These are phyloP conservation scores for Cryphonectria carpinicola DNA, from an alignment of 2,329 filamentous ascomycete genomes.

Conservation along the genomic window DNA sequence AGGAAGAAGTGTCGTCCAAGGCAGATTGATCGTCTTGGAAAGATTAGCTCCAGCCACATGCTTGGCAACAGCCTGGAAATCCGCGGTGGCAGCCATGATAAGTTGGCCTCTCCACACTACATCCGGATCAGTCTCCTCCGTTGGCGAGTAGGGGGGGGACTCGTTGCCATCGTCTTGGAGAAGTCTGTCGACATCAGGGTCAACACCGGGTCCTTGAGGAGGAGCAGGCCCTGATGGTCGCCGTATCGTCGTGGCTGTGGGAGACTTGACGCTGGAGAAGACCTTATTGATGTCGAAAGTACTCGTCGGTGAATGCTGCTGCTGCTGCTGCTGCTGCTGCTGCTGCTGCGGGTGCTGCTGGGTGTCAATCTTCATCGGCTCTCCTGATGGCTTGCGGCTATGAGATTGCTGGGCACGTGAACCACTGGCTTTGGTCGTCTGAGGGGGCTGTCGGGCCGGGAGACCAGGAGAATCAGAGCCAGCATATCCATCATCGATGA, in stretches of 20 bases:
- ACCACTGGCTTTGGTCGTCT: conserved; percentile 20
- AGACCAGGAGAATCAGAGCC: conserved; percentile 43
- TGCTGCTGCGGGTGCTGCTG: conserved; percentile 45
- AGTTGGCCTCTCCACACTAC: conserved; percentile 79
- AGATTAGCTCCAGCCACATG: conserved; percentile 86
- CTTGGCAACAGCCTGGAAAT: conserved; percentile 77
- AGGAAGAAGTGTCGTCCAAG: conserved; percentile 78
- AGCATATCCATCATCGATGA: conserved; percentile 65
- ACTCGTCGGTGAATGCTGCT: conserved; percentile 56
- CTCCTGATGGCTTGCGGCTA: conserved; percentile 28
- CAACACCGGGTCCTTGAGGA: conserved; percentile 63
- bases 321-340: conserved; percentile 48
- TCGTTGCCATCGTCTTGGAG: conserved; percentile 80
- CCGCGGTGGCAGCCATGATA: conserved; percentile 76
- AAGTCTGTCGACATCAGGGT: conserved; percentile 88
- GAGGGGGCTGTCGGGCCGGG: conserved; percentile 36
- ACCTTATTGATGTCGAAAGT: conserved; percentile 87
- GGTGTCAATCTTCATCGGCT: conserved; percentile 49
- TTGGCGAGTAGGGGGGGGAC: conserved; percentile 82
- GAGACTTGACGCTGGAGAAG: conserved; percentile 81
- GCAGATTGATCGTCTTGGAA: conserved; percentile 53
- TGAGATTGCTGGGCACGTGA: conserved; percentile 19
- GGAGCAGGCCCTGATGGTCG: conserved; percentile 54
- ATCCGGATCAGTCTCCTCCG: conserved; percentile 72
- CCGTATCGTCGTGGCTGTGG: conserved; percentile 54